Base-by-base conservation (phyloP, 805 yeast genomes). In the Metschnikowia cubensis region DNA sequence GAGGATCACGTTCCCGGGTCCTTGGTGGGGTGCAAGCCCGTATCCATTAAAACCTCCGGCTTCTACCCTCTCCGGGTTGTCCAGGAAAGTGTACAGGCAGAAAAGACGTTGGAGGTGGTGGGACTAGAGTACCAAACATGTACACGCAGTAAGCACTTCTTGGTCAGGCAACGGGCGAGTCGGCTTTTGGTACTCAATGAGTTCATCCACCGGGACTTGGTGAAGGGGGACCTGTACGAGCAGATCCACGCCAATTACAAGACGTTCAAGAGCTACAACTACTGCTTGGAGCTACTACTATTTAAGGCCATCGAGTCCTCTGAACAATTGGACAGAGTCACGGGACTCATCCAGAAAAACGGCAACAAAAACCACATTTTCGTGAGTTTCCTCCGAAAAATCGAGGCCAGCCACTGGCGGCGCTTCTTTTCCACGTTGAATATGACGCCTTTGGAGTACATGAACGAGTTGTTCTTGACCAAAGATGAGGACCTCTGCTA, bases 301-400 rank as follows among this genome's bases (percentile, higher is more conserved):
- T 77, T 77, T 54, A 72, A 70, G 14, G 58, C 57, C 11, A 39
- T 49, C 29, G 52, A 49, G 4, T n/a, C 35, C 1, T 36, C 38
- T 17, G 47, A 44, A 6, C 15, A 65, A 55, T 42, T 57, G 35
- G 46, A 32, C 4, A 49, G 35, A 18, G 52, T 57, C n/a, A 48
- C 48, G 29, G 47, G 45, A 15, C 55, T 69, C 31, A 58, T 68
- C 3, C 52, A 59, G 34, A 40, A 35, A 18, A 50, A 49, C 17
- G 48, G 48, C 7, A 47, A 52, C 11, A 55, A 63, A 4, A 69
- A 66, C 47, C 59, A 60, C 4, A 71, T 80, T n/a, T 74, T 73
- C 48, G 68, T 80, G 42, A 79, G 76, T 52, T 81, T 85, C 56
- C 77, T 84, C 33, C 66, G 87, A 32, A 82, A 82, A 52, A 81